Conservation (phyloP, 2,329 filamentous ascomycete species). For the Fusarium devonianum region DNA sequence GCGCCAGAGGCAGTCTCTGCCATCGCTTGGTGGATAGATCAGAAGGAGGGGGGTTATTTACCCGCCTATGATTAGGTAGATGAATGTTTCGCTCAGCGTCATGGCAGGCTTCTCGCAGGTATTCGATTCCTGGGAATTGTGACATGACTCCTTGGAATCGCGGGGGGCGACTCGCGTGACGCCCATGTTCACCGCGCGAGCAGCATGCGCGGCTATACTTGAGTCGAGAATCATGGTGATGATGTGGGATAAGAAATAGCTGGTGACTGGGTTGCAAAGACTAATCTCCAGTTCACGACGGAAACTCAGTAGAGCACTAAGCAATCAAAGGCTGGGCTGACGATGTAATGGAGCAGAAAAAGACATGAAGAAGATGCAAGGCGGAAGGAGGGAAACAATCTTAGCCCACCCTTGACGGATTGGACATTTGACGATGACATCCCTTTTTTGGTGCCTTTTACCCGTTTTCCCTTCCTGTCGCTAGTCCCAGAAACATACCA, state of each 20-base stretch:
- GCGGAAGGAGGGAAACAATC: constrained; percentile 17
- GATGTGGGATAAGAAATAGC: constrained; percentile 1
- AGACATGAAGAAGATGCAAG: not conserved
- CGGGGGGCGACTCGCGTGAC: constrained; percentile 32
- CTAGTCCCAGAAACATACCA: constrained; percentile 22
- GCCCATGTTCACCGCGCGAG: constrained; percentile 12
- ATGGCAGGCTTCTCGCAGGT: constrained; percentile 35
- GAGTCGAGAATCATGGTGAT: constrained; percentile 25
- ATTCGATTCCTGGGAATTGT: constrained; percentile 18
- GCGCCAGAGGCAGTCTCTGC: no score
- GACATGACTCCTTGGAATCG: constrained; percentile 30
- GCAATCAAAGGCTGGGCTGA: not conserved
- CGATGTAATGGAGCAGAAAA: not conserved
- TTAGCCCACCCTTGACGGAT: constrained; percentile 21
- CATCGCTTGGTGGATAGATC: no score
- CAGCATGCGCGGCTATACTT: constrained; percentile 13
- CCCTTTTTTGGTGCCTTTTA: constrained; percentile 4
- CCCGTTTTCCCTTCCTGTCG: constrained; percentile 11
- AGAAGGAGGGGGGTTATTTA: no score
- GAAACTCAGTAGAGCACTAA: not conserved
- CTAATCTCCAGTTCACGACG: constrained; percentile 6
- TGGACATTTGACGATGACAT: constrained; percentile 4
- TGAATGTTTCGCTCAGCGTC: constrained; percentile 20
- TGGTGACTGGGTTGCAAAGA: constrained; percentile 5
- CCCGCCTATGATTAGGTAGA: constrained; percentile 27